Base-by-base conservation (phyloP, 2,329 filamentous ascomycete genomes). In the Pseudogymnoascus pannorum region DNA sequence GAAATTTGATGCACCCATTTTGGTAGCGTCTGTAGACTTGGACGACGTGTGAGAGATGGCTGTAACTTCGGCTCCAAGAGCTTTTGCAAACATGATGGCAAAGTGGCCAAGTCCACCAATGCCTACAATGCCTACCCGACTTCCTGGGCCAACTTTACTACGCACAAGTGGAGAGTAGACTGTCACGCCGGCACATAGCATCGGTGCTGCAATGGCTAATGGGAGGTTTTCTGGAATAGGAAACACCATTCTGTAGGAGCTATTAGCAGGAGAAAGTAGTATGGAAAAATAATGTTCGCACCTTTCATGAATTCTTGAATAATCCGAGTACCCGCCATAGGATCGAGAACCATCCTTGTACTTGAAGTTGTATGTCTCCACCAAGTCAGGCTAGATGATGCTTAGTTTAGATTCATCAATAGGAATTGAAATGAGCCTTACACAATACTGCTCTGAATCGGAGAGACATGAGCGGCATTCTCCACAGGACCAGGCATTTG, bases 91-190 rank as follows among this genome's bases (percentile, higher is more conserved):
- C 62, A 88, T 76, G n/a, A 92, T 72, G 0, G 82, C 88, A 65
- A 91, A 82, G 70, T 92, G 87, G 0, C 87, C 87, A 0, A 91
- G 74, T 0, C 88, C 88, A 3, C 88, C 88, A 8, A 91, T 77
- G 3, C 88, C 87, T 4, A 89, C 76, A 59, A 91, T 80, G 0
- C 84, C 88, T 0, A 92, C 86, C 5, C 75, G 78, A 70, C 86
- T 88, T 4, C 87, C 88, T 0, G 86, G 84, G 0, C 88, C 88
- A 16, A 82, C 79, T 1, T 81, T 83, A 31, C 87, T 84, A 18
- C 85, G 81, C 57, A 80, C 80, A 48, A 89, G 78, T 20, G 85
- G 86, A 3, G 81, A 75, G 73, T 88, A 88, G n/a, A 84, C 81
- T 1, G 86, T 88, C 12, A 88, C 79, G 26, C 86, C 87, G 12